Base-by-base conservation (phyloP, 2,329 filamentous ascomycete species). In the Bipolaris oryzae region DNA sequence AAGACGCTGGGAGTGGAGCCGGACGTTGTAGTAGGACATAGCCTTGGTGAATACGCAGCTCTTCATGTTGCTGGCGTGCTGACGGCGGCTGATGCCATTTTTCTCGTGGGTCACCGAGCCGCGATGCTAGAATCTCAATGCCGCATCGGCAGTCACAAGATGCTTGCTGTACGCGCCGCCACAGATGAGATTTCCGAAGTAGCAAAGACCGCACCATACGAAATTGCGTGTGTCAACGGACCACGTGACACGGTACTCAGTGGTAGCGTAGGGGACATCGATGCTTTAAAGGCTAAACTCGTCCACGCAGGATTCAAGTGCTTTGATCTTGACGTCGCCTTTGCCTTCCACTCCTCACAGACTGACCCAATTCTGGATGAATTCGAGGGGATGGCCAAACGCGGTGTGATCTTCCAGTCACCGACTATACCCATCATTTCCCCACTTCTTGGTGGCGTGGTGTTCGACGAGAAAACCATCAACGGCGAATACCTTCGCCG, bases 321-420 rank as follows among this genome's bases (percentile, higher is more conserved):
- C 39, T 18, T 56, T 6, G 3, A 20, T 4, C 38, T 66, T 6
- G 45, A 61, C 21, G 52, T 68, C 1, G 43, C 63, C 1, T 66
- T 57, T 28, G 67, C 64, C 0, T 70, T 60, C 43, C 66, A 70
- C 47, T 60, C 66, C 20, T 35, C 50, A 2, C 67, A 70, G 38
- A 50, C 81, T 31, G 76, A 81, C 3, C 75, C 79, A 7, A 78
- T 83, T 2, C 67, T 82, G 3, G 71, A 74, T 2, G 68, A 70
- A 3, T 76, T 81, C 28, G 72, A 77, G 33, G 62, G 68, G 0
- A n/a, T n/a, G 9, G 18, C 58, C 3, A 56, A 74, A 16, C 70
- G 71, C 21, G 45, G 39, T 33, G 57, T 63, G n/a, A 16, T 10
- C 3, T 48, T 48, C 34, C 21, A 38, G 16, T 13, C 9, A 9